phyloP scores from a whole-genome alignment of 306 rosid genomes.

The Luffa acutangula region DNA sequence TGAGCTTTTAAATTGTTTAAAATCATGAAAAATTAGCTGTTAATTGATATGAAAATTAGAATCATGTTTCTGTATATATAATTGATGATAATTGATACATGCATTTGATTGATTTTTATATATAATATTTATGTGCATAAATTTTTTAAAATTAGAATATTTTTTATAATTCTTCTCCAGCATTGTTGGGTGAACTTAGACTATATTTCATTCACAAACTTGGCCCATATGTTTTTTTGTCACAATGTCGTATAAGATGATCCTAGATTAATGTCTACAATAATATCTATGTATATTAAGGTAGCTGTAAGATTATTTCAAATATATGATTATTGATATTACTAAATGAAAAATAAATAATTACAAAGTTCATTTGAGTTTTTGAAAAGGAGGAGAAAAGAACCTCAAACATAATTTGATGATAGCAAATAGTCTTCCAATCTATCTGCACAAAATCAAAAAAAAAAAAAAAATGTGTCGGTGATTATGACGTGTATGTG shows the following conservation, averaged over 20 bases:
- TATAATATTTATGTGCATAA: background rate
- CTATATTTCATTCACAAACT: background rate
- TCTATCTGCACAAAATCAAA: background rate
- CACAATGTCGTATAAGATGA: background rate
- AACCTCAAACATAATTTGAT: too few species aligned
- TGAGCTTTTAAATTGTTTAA: background rate
- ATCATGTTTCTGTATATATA: background rate
- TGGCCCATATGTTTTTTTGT: background rate
- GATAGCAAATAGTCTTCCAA: background rate
- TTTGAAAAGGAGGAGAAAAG: too few species aligned
- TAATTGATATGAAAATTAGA: background rate
- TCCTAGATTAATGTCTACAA: too few species aligned
- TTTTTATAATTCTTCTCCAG: background rate
- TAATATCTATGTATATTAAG: too few species aligned
- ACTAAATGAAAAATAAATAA: too few species aligned
- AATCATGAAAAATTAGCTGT: background rate
- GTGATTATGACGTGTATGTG: background rate
- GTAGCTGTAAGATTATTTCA: too few species aligned
- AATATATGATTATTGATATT: background rate
- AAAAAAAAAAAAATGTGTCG: background rate
- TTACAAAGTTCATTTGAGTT: too few species aligned
- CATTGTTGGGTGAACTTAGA: background rate
- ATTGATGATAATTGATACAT: background rate
- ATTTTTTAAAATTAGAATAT: background rate
- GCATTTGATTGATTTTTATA: too few species aligned